phyloP scores from a whole-genome alignment of 331 rosid species.

The Dryas integrifolia region DNA sequence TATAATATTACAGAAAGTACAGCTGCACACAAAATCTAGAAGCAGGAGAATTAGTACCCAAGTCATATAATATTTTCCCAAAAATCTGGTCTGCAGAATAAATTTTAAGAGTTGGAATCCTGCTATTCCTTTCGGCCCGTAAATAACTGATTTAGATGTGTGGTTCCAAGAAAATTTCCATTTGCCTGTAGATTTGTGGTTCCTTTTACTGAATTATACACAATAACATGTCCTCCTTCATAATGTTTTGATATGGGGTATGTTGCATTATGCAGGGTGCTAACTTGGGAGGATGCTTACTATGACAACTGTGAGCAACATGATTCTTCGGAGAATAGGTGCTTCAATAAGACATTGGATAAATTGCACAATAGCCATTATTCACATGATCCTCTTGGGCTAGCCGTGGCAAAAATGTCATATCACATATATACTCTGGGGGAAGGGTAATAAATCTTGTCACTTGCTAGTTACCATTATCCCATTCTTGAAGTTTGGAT shows the following conservation, averaged over 20 bases:
- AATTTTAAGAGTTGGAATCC: neutral
- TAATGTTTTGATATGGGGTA: constrained; percentile 9
- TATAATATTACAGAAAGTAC: neutral
- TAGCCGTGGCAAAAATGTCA: constrained; percentile 90
- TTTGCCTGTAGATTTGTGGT: neutral
- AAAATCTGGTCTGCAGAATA: neutral
- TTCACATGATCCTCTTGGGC: constrained; percentile 64
- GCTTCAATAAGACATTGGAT: constrained; percentile 46
- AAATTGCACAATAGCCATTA: constrained; percentile 48
- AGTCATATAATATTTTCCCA: neutral
- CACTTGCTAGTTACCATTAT: constrained; percentile 9
- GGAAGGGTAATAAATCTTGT: constrained; percentile 73
- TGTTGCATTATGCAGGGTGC: constrained; percentile 63
- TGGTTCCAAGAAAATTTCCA: neutral
- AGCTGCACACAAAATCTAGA: neutral
- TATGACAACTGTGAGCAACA: constrained; percentile 57
- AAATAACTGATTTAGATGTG: neutral
- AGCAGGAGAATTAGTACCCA: constrained; percentile 1
- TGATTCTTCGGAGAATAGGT: constrained; percentile 42
- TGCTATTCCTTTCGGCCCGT: neutral
- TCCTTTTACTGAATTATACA: neutral
- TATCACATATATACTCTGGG: constrained; percentile 80
- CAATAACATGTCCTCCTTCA: neutral
- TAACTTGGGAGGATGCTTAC: constrained; percentile 94
- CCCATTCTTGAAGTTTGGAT: constrained; percentile 3